Evolutionary conservation across 2,329 filamentous ascomycete genomes (phyloP).

Genomic region (Penicillium sp.): DNA sequence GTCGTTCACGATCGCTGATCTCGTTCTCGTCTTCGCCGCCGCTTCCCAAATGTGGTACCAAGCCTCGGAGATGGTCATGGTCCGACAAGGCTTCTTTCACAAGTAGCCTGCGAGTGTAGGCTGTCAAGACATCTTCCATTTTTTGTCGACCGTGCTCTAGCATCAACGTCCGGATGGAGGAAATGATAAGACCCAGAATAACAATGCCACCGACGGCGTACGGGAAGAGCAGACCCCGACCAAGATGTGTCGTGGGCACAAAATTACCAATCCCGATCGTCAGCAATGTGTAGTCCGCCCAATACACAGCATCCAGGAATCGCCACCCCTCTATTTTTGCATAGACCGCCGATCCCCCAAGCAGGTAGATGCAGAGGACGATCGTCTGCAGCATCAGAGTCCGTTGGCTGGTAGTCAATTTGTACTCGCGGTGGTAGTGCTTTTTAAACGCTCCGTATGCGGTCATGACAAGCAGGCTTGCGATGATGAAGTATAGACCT

Average conservation of each 20-base stretch:
- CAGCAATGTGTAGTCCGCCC: slow-evolving; percentile 35
- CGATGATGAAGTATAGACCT: slow-evolving; percentile 55
- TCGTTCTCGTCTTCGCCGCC: slow-evolving; percentile 6
- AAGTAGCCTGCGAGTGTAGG: slow-evolving; percentile 33
- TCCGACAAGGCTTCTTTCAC: slow-evolving; percentile 26
- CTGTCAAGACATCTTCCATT: slow-evolving; percentile 34
- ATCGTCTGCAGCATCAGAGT: slow-evolving; percentile 51
- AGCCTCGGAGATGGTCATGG: slow-evolving; percentile 8
- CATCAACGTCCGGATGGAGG: slow-evolving; percentile 37
- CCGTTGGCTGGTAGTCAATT: slow-evolving; percentile 55
- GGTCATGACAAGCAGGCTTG: slow-evolving; percentile 54
- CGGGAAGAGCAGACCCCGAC: slow-evolving; percentile 35
- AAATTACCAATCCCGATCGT: slow-evolving; percentile 39
- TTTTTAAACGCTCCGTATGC: slow-evolving; percentile 54
- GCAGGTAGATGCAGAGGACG: slow-evolving; percentile 40
- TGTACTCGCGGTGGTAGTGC: slow-evolving; percentile 57
- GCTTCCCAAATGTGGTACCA: slow-evolving; percentile 18
- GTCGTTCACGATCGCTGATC: slow-evolving; percentile 23
- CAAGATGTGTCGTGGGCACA: slow-evolving; percentile 32
- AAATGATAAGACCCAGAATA: slow-evolving; percentile 35
- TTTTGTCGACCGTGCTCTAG: slow-evolving; percentile 40
- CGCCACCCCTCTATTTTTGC: slow-evolving; percentile 37
- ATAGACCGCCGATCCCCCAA: slow-evolving; percentile 41
- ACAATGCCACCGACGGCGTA: slow-evolving; percentile 38
- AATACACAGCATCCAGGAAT: slow-evolving; percentile 37